A percentile compares a stretch with the other conserved stretches of the same genome.
phyloP scores from a whole-genome alignment of 108 stramenopile species.

The Poteriospumella lacustris region DNA sequence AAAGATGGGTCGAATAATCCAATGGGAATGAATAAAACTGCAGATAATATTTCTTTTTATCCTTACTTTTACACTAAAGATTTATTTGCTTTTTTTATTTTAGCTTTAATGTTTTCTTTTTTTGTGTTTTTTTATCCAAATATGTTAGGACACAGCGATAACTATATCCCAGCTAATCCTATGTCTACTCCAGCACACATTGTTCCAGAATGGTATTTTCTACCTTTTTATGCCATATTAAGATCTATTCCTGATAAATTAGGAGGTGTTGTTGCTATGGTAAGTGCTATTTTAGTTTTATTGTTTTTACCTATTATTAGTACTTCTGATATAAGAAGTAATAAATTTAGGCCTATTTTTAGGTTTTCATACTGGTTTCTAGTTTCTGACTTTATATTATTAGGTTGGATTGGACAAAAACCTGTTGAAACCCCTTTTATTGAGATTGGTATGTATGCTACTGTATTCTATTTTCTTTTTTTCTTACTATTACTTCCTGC shows the following conservation, averaged over 20 bases:
- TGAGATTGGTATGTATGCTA: conserved; percentile 37
- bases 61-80: conserved; percentile 54
- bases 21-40: conserved; percentile 33
- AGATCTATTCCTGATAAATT: conserved; percentile 47
- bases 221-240: conserved; percentile 41
- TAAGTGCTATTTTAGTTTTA: conserved; percentile 35
- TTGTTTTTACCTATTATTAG: conserved; percentile 35
- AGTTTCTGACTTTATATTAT: conserved; percentile 35
- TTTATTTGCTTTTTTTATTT: conserved; percentile 41
- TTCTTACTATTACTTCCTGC: no score
- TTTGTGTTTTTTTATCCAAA: conserved; percentile 44
- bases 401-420: conserved; percentile 46
- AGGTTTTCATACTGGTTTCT: conserved; percentile 37
- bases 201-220: conserved; percentile 46
- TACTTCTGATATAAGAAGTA: conserved; percentile 34
- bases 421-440: conserved; percentile 37
- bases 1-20: conserved; percentile 53
- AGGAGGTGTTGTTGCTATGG: conserved; percentile 43
- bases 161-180: conserved; percentile 45
- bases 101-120: conserved; percentile 35
- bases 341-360: conserved; percentile 39
- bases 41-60: conserved; percentile 44
- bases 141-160: conserved; percentile 38
- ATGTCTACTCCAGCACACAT: conserved; percentile 42
- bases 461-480: conserved; percentile 33